Evolutionary conservation across 192 early-diverging fungal species (phyloP), one percentile per base, ranked within the genome.

Genomic region (Globomyces pollinis-pini): DNA sequence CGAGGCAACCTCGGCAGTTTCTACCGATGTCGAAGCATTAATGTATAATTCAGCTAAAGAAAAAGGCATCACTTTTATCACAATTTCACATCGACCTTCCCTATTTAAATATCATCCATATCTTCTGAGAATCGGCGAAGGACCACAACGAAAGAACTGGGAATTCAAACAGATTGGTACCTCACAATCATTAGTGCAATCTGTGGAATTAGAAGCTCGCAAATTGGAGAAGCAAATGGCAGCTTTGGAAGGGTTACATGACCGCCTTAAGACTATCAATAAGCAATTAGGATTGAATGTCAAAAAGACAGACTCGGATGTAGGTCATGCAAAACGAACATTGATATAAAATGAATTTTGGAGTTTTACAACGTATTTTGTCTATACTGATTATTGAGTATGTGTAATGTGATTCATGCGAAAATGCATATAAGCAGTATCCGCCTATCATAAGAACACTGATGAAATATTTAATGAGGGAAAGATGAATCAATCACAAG

Each of bases 41-140:
- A 26, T 71, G 34, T 91, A 88, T 64, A 70, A 64, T 16, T 61
- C 70, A 12, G 69, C 83, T 23, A 76, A 83, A 35, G 70, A 84
- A 29, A 60, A 73, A 1, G 85, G 82, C 1, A 88, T 94, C 57
- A 92, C 94, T 1, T 67, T 91, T 5, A 83, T 97, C n/a, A 91
- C 92, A 11, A 87, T 99, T 21, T 88, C 86, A 3, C 96, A 99
- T 58, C 80, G 90, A 36, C 62, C 72, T 7, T 59, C 61, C 12
- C 55, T 87, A 38, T 59, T 65, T 20, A 67, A 61, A 15, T 81
- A 76, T 57, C 86, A 88, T 62, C 31, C 29, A 2, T 66, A 44
- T 53, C 32, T 71, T 23, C 36, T 71, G 44, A 47, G 64, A 12
- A 61, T 78, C 31, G 72, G 73, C 3, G 73, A 76, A 60, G 73